Evolutionary conservation across 371 early-diverging fungal genomes (phyloP), one percentile per base, ranked within the genome.

Genomic region (Thermomucor indicae-seudaticae): DNA sequence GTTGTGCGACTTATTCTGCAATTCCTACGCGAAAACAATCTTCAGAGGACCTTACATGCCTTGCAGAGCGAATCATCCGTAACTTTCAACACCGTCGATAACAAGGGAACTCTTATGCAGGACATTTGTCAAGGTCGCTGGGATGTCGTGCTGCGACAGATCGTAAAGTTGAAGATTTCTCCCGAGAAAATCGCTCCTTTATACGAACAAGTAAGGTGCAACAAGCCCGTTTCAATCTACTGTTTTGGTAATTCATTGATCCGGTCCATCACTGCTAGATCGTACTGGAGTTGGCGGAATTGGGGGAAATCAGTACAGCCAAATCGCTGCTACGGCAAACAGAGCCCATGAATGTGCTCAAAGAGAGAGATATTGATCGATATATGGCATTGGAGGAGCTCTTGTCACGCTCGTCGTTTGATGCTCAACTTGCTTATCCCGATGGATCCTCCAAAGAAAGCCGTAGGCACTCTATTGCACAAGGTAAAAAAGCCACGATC

Each of bases 1-100:
- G 51, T 39, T 10, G 81, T 93, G 52, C 82, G 90, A 19, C 83
- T 97, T 19, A 81, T 95, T 45, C 78, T 90, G 44, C 97, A 95
- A 67, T 97, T 93, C 57, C 67, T 94, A 24, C 90, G 90, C 53
- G 97, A 95, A 58, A 90, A 93, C 60, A 89, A 92, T 53, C 75
- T 92, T 6, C 72, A 70, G 20, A 74, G 80, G 22, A 81, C 92
- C 2, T 79, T 93, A 6, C 67, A 74, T 0, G 72, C 85, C 0
- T 73, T 97, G n/a, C 90, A 95, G 84, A 77, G 82, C 27, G 97
- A 97, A 70, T 79, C 91, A 1, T 72, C 77, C 4, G 75, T 92
- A 14, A 68, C 81, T 1, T 70, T 97, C n/a, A 93, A 93, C 66
- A 88, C 93, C 0, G 87, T 95, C 4, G 95, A 95, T 51, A 85